phyloP scores from a whole-genome alignment of 495 filamentous ascomycete species.

The Pyrenula aspistea region DNA sequence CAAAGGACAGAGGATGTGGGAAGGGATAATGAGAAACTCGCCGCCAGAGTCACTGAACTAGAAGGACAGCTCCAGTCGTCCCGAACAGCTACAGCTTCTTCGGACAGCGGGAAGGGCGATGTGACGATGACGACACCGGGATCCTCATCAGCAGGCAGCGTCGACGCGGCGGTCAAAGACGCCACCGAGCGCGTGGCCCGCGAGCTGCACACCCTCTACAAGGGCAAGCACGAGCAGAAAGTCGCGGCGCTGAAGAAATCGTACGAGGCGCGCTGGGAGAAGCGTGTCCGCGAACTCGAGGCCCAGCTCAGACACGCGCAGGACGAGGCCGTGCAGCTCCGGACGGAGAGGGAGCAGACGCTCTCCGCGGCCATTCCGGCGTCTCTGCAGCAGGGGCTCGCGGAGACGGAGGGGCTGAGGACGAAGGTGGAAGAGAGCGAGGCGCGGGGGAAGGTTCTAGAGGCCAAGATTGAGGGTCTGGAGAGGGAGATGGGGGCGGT shows the following conservation, averaged over 20 bases:
- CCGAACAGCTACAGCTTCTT: slow-evolving; percentile 13
- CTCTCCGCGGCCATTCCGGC: slow-evolving; percentile 45
- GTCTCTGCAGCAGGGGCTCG: slow-evolving; percentile 23
- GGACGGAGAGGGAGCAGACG: slow-evolving; percentile 48
- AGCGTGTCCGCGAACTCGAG: slow-evolving; percentile 67
- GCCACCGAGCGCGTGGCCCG: slow-evolving; percentile 85
- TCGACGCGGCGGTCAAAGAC: slow-evolving; percentile 53
- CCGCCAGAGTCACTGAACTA: slow-evolving; percentile 44
- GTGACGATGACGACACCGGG: slow-evolving; percentile 18
- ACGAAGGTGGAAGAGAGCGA: slow-evolving; percentile 39
- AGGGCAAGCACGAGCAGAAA: slow-evolving; percentile 91
- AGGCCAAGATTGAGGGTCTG: slow-evolving; percentile 58
- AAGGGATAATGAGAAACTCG: slow-evolving; percentile 50
- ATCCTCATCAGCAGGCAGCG: slow-evolving; percentile 31
- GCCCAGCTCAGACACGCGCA: slow-evolving; percentile 49
- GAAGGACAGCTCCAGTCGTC: slow-evolving; percentile 56
- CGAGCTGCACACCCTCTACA: slow-evolving; percentile 88
- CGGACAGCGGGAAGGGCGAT: slow-evolving; percentile 2
- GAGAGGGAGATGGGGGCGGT: slow-evolving; percentile 54
- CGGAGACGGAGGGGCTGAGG: slow-evolving; percentile 29
- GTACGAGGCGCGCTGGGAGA: slow-evolving; percentile 83
- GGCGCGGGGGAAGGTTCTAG: slow-evolving; percentile 35
- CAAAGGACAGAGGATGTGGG: slow-evolving; percentile 64
- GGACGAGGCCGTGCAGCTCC: slow-evolving; percentile 64
- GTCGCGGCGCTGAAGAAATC: slow-evolving; percentile 89